Percentiles rank a stretch among this genome's conserved stretches.
Conservation (phyloP, 106 monocot species). For the Phalaenopsis aphrodite region DNA sequence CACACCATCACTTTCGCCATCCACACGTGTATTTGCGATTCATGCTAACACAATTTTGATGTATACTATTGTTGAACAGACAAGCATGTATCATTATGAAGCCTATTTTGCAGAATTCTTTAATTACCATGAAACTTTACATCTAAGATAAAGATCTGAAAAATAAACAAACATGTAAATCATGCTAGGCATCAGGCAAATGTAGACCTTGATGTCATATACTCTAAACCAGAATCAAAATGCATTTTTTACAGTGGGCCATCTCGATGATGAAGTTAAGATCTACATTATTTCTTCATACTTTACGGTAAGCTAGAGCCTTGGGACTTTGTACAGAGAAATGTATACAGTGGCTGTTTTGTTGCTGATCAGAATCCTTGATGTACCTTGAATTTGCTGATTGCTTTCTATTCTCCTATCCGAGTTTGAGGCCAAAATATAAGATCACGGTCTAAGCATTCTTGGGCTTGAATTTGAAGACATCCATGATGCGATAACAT, state of each 20-base stretch:
- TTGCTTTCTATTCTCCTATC: not conserved
- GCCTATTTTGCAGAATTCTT: not conserved
- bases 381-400: not conserved
- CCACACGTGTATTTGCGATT: too few relatives aligned
- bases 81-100: not conserved
- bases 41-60: too few relatives aligned
- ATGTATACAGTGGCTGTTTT: too few relatives aligned
- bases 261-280: not conserved
- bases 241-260: not conserved
- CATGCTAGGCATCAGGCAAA: not conserved
- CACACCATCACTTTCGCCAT: too few relatives aligned
- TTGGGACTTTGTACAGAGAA: too few relatives aligned
- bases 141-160: not conserved
- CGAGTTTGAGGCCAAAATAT: not conserved
- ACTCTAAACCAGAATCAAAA: not conserved
- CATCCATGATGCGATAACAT: constrained; percentile 70
- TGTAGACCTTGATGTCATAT: not conserved
- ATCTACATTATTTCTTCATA: not conserved
- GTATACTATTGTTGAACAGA: too few relatives aligned
- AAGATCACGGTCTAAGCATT: not conserved
- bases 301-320: not conserved
- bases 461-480: constrained; percentile 38
- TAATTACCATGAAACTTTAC: not conserved
- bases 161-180: not conserved
- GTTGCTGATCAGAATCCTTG: not conserved